Percentiles rank a stretch among this genome's conserved stretches.
Evolutionary conservation across 495 filamentous ascomycete species (phyloP).

Genomic region (Penicillium salamii): DNA sequence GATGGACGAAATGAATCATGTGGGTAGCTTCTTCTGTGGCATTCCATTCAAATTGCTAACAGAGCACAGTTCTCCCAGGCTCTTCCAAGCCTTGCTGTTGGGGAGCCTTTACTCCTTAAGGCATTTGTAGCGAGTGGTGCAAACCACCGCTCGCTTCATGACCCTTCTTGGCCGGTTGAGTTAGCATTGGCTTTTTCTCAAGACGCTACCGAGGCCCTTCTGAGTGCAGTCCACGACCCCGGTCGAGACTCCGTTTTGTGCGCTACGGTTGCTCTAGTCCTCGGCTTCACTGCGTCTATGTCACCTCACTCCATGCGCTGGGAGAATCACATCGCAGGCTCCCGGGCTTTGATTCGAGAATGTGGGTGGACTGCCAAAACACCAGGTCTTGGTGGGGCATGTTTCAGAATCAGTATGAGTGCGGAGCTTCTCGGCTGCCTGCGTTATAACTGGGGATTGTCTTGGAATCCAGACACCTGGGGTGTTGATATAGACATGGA

Average conservation of each 20-base stretch:
- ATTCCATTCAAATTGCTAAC: conserved; percentile 9
- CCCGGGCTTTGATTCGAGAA: conserved; percentile 84
- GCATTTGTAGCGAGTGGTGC: conserved; percentile 89
- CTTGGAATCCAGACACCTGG: conserved; percentile 94
- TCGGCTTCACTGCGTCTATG: conserved; percentile 94
- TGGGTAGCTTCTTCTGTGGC: conserved; percentile 30
- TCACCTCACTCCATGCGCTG: conserved; percentile 68
- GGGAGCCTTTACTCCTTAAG: conserved; percentile 87
- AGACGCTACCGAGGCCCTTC: conserved; percentile 69
- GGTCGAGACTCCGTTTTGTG: conserved; percentile 81
- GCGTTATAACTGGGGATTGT: conserved; percentile 80
- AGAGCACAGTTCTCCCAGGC: conserved; percentile 66
- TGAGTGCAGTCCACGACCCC: conserved; percentile 72
- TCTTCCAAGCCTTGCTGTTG: conserved; percentile 75
- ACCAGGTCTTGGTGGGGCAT: conserved; percentile 77
- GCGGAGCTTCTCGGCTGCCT: conserved; percentile 89
- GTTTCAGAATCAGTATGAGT: conserved; percentile 91
- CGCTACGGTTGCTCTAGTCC: conserved; percentile 81
- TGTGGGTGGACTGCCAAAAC: conserved; percentile 85
- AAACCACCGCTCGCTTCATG: conserved; percentile 70
- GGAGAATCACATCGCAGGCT: conserved; percentile 85
- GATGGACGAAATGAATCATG: conserved; percentile 81
- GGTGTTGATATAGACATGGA: conserved; percentile 79
- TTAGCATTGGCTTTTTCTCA: conserved; percentile 82
- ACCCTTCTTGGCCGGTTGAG: conserved; percentile 68